A percentile compares a stretch with the other conserved stretches of the same genome.
Evolutionary conservation across 345 rosid genomes (phyloP).

Genomic region (Anacardium occidentale): DNA sequence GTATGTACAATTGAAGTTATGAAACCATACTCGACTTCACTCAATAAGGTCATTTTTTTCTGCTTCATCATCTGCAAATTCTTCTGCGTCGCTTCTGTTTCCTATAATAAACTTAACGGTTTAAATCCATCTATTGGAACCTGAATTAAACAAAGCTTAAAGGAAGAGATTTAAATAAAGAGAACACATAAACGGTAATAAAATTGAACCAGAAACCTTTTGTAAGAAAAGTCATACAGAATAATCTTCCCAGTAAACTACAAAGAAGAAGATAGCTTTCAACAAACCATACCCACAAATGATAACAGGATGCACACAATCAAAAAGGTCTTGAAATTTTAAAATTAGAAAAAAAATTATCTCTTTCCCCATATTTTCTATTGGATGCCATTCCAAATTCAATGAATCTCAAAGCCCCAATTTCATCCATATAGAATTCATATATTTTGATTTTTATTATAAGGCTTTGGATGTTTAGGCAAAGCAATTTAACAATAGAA

Average conservation of each 20-base stretch:
- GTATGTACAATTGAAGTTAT: background rate
- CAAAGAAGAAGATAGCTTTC: background rate
- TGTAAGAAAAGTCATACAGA: background rate
- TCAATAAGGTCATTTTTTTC: conserved; percentile 41
- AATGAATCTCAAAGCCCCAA: background rate
- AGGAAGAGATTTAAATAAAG: background rate
- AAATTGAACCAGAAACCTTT: background rate
- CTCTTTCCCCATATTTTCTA: background rate
- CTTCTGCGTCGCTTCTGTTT: conserved; percentile 50
- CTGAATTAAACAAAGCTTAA: background rate
- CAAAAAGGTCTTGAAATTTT: background rate
- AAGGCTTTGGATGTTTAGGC: background rate
- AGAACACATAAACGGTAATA: background rate
- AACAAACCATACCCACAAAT: background rate
- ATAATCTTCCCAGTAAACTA: background rate
- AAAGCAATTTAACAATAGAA: background rate
- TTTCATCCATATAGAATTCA: background rate
- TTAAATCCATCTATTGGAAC: background rate
- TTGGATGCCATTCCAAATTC: background rate
- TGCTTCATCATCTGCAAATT: conserved; percentile 61
- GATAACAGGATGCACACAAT: background rate
- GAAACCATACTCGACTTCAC: conserved; percentile 72
- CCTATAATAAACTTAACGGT: conserved; percentile 42
- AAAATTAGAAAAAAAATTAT: background rate
- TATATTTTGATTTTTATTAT: background rate